These are phyloP conservation scores for Larix sibirica DNA, from an alignment of 83 land plant genomes.

Conservation along the genomic window DNA sequence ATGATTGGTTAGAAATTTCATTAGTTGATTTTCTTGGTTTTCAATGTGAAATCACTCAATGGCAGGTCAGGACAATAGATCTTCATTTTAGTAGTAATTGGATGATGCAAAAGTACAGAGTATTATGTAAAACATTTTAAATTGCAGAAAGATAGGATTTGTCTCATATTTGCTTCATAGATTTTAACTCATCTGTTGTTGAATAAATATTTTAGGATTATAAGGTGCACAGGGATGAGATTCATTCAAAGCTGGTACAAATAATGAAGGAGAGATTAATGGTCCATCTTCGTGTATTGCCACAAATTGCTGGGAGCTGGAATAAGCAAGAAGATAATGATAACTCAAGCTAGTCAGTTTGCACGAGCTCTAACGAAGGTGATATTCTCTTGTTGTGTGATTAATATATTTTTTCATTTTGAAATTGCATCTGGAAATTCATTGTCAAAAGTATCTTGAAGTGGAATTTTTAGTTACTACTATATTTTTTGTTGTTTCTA, in stretches of 20 bases:
- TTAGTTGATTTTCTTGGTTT: neutral
- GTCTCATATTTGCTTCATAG: neutral
- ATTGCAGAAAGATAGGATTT: neutral
- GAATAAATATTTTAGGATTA: constrained; percentile 64
- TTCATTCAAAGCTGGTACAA: constrained; percentile 91
- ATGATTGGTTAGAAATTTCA: neutral
- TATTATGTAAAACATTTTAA: neutral
- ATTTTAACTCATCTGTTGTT: neutral
- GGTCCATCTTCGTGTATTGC: constrained; percentile 80
- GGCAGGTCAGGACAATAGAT: too few species aligned
- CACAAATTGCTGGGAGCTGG: constrained; percentile 89
- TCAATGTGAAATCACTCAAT: too few species aligned
- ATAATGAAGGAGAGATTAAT: constrained; percentile 97
- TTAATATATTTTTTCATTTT: neutral
- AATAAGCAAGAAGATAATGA: constrained; percentile 85
- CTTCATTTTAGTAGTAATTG: neutral
- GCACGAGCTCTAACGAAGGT: constrained; percentile 93
- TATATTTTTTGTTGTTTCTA: neutral
- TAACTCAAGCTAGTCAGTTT: constrained; percentile 86
- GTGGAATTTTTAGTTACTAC: neutral
- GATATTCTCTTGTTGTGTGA: neutral
- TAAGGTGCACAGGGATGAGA: constrained; percentile 93
- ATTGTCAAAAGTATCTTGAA: neutral
- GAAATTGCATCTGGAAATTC: neutral
- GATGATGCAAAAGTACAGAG: neutral